Conservation (phyloP, 768 basidiomycete species). For the Leccinellum luteum region DNA sequence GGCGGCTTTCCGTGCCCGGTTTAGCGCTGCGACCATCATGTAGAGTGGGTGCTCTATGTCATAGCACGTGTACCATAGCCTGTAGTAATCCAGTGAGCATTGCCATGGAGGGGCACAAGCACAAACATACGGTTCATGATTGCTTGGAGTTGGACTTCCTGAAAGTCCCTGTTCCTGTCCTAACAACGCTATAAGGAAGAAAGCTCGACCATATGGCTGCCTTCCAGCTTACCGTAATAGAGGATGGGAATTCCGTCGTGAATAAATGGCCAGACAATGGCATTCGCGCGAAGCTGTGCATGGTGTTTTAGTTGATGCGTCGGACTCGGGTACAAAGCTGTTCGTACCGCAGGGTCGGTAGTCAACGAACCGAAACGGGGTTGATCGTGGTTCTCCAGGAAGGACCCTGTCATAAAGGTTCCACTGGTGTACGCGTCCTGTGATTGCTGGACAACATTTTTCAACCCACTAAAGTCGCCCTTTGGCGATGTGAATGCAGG, state of each 20-base stretch:
- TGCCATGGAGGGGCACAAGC: neutral
- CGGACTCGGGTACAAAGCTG: no score
- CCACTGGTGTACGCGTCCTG: constrained; percentile 41
- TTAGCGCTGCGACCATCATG: constrained; percentile 45
- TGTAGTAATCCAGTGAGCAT: constrained; percentile 23
- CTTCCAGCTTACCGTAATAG: constrained; percentile 41
- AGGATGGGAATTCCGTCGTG: constrained; percentile 50
- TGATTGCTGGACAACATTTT: constrained; percentile 23
- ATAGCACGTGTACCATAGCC: constrained; percentile 62
- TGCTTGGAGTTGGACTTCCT: constrained; percentile 43
- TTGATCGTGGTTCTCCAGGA: constrained; percentile 57
- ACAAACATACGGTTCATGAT: constrained; percentile 47
- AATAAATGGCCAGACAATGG: constrained; percentile 49
- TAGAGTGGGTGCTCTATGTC: constrained; percentile 48
- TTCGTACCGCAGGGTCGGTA: constrained; percentile 40
- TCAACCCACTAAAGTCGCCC: constrained; percentile 35
- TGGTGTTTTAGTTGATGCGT: neutral
- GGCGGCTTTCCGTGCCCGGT: constrained; percentile 51
- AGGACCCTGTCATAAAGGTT: constrained; percentile 41
- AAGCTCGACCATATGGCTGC: neutral
- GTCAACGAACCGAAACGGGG: constrained; percentile 46
- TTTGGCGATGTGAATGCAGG: constrained; percentile 37
- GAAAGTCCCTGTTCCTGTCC: constrained; percentile 51
- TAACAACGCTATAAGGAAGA: constrained; percentile 9
- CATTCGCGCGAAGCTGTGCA: constrained; percentile 42